Evolutionary conservation across 371 early-diverging fungal genomes (phyloP).

Genomic region (Fennellomyces sp.): DNA sequence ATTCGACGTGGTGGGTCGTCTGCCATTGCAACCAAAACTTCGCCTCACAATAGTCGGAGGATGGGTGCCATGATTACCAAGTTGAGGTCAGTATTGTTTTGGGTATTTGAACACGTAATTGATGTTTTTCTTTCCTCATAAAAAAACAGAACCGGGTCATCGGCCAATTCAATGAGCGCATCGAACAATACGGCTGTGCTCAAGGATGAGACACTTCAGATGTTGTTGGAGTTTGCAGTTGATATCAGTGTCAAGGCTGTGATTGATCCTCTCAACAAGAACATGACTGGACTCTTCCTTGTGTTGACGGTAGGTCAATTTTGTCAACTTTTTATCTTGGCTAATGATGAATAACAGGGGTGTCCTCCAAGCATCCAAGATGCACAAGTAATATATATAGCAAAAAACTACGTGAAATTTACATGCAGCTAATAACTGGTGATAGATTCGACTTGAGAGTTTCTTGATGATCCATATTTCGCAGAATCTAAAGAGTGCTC

Average conservation of each 20-base stretch:
- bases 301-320: slow-evolving; percentile 50
- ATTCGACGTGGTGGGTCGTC: slow-evolving; percentile 50
- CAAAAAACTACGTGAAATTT: too few species aligned
- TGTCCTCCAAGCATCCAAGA: slow-evolving; percentile 45
- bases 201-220: slow-evolving; percentile 37
- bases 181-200: slow-evolving; percentile 9
- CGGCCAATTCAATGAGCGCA: not conserved
- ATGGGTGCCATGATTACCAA: slow-evolving; percentile 21
- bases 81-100: slow-evolving; percentile 9
- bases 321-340: not conserved
- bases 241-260: slow-evolving; percentile 59
- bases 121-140: too few species aligned
- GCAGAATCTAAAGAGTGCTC: slow-evolving; percentile 55
- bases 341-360: slow-evolving; percentile 11
- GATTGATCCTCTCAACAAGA: slow-evolving; percentile 49
- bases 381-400: slow-evolving; percentile 41
- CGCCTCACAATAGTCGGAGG: slow-evolving; percentile 44
- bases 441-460: slow-evolving; percentile 48
- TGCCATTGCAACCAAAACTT: slow-evolving; percentile 47
- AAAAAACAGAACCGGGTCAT: slow-evolving; percentile 4
- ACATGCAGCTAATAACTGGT: not conserved
- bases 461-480: slow-evolving; percentile 61
- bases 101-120: too few species aligned
- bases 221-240: slow-evolving; percentile 57
- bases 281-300: slow-evolving; percentile 42